phyloP scores from a whole-genome alignment of 2,329 filamentous ascomycete genomes.

The Didymella glomerata region DNA sequence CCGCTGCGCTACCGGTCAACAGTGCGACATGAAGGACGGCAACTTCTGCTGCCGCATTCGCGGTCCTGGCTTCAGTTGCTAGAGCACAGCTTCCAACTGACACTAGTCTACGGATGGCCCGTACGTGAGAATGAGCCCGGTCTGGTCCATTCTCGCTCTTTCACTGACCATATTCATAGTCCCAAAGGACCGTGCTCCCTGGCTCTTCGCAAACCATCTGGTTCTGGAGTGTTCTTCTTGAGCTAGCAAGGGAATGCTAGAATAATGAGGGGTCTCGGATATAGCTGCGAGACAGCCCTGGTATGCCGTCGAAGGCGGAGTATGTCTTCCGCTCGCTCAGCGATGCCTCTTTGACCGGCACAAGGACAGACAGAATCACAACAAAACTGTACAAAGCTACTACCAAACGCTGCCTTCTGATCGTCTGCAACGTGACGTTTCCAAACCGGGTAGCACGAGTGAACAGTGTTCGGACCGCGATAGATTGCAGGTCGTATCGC shows the following conservation, averaged over 20 bases:
- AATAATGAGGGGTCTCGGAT: neutral
- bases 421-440: neutral
- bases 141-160: neutral
- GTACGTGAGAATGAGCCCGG: neutral
- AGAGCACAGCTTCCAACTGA: neutral
- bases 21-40: constrained; percentile 23
- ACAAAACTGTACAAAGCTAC: neutral
- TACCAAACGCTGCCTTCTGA: neutral
- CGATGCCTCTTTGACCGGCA: neutral
- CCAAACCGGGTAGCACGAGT: neutral
- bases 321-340: neutral
- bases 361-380: neutral
- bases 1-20: constrained; percentile 23
- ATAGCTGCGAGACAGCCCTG: neutral
- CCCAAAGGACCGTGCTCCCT: neutral
- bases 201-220: neutral
- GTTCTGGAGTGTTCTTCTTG: neutral
- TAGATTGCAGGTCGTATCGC: neutral
- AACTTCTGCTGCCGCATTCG: constrained; percentile 7
- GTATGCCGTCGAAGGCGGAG: neutral
- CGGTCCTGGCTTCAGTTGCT: constrained; percentile 5
- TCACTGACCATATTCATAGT: neutral
- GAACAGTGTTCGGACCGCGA: no score
- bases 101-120: no score
- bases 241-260: neutral